Conservation (phyloP, 2,329 filamentous ascomycete genomes). For the Phoma sp. region DNA sequence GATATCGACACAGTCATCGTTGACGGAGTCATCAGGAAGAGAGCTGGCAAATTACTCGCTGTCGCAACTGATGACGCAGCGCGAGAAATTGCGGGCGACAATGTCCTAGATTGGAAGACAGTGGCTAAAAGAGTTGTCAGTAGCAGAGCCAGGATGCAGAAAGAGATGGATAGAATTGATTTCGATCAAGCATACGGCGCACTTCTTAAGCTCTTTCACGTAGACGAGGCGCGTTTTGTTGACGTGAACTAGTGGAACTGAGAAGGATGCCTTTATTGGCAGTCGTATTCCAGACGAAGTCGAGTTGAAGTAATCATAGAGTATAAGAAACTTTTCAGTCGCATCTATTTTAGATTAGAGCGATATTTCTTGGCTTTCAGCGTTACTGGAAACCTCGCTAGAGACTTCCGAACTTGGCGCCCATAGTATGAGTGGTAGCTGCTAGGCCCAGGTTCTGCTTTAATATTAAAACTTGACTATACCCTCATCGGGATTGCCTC, state of each 20-base stretch:
- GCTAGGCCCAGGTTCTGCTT: too few species aligned
- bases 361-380: too few species aligned
- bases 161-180: slow-evolving; percentile 41
- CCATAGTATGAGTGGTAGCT: too few species aligned
- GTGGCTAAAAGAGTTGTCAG: slow-evolving; percentile 40
- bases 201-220: slow-evolving; percentile 29
- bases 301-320: too few species aligned
- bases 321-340: too few species aligned
- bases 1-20: slow-evolving; percentile 57
- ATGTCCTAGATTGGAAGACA: slow-evolving; percentile 39
- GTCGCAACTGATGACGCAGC: slow-evolving; percentile 34
- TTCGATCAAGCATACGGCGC: slow-evolving; percentile 24
- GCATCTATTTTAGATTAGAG: too few species aligned
- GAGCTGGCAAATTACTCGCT: slow-evolving; percentile 37
- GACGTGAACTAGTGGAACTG: background rate
- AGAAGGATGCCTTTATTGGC: background rate
- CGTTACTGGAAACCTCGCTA: too few species aligned
- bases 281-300: too few species aligned
- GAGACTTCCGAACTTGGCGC: too few species aligned
- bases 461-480: too few species aligned
- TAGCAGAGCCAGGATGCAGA: slow-evolving; percentile 39
- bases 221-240: slow-evolving; percentile 24
- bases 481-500: background rate
- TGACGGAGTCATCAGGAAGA: slow-evolving; percentile 53
- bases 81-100: slow-evolving; percentile 17